phyloP scores from a whole-genome alignment of 202 grass and related monocot species.

The Bolboschoenoplectus hybrid region DNA sequence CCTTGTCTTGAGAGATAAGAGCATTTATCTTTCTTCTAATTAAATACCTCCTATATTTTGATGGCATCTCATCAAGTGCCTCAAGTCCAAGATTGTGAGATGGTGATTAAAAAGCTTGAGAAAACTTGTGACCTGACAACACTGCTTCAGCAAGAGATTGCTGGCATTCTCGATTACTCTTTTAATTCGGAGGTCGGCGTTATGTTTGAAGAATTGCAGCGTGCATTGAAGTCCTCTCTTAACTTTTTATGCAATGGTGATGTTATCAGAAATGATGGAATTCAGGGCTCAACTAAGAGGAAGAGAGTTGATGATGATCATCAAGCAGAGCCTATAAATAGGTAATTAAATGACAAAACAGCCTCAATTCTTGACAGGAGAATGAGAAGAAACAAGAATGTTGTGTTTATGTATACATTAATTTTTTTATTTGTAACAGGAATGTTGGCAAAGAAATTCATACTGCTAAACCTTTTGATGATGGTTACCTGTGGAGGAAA shows the following conservation, averaged over 20 bases:
- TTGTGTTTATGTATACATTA: not conserved
- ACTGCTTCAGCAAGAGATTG: constrained; percentile 3
- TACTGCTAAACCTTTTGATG: constrained; percentile 30
- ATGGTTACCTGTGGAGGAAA: constrained; percentile 41
- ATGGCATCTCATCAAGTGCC: constrained; percentile 4
- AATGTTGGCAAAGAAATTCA: not conserved
- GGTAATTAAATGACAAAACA: not conserved
- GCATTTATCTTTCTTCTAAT: not conserved
- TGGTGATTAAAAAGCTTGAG: not conserved
- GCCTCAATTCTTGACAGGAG: not conserved
- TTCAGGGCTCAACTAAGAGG: not conserved
- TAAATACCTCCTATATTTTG: not conserved
- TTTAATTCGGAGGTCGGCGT: not conserved
- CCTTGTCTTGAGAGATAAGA: not conserved
- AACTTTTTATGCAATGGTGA: not conserved
- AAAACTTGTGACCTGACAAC: constrained; percentile 12
- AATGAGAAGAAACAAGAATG: not conserved
- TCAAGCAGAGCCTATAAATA: not conserved
- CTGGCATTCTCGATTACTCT: not conserved
- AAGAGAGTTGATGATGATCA: not conserved
- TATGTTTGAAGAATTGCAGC: constrained; percentile 7
- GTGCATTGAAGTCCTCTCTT: not conserved
- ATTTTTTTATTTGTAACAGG: not conserved
- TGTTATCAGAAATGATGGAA: not conserved
- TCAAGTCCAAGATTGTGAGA: not conserved